phyloP scores from a whole-genome alignment of 768 basidiomycete species.

The Phaeotremella fagi region DNA sequence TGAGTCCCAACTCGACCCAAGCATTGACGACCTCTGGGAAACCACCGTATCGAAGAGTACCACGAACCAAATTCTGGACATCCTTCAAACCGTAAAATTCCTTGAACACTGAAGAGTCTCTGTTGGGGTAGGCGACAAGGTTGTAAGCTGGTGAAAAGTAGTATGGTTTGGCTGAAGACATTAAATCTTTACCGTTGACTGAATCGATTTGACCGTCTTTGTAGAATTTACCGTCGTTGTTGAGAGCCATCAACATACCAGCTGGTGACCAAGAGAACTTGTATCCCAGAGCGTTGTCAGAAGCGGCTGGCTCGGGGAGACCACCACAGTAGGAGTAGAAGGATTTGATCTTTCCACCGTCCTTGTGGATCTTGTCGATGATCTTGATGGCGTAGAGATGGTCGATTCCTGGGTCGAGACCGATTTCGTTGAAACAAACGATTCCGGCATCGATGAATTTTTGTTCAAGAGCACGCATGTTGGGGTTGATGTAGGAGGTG shows the following conservation, averaged over 20 bases:
- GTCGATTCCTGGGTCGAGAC: constrained; percentile 83
- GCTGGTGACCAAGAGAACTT: constrained; percentile 99
- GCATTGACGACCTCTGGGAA: constrained; percentile 92
- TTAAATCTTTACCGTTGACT: constrained; percentile 75
- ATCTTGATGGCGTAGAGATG: constrained; percentile 43
- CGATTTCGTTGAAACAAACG: constrained; percentile 94
- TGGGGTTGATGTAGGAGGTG: constrained; percentile 87
- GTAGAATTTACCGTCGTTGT: constrained; percentile 81
- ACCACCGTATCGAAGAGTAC: constrained; percentile 73
- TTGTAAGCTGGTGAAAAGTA: constrained; percentile 92
- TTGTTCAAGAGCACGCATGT: constrained; percentile 78
- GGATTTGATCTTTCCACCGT: constrained; percentile 70
- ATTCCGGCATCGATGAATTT: constrained; percentile 82
- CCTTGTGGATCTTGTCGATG: constrained; percentile 82
- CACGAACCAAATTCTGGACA: constrained; percentile 84
- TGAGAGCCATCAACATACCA: constrained; percentile 87
- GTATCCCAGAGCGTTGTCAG: constrained; percentile 94
- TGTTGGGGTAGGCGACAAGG: constrained; percentile 95
- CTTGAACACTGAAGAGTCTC: constrained; percentile 83
- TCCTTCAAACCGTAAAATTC: constrained; percentile 91
- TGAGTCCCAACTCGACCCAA: constrained; percentile 80
- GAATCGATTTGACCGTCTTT: constrained; percentile 61
- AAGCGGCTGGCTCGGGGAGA: constrained; percentile 69
- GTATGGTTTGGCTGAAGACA: constrained; percentile 85
- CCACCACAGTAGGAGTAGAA: constrained; percentile 96